Base-by-base conservation (phyloP, 305 asterid genomes). In the Fraxinus paxiana region DNA sequence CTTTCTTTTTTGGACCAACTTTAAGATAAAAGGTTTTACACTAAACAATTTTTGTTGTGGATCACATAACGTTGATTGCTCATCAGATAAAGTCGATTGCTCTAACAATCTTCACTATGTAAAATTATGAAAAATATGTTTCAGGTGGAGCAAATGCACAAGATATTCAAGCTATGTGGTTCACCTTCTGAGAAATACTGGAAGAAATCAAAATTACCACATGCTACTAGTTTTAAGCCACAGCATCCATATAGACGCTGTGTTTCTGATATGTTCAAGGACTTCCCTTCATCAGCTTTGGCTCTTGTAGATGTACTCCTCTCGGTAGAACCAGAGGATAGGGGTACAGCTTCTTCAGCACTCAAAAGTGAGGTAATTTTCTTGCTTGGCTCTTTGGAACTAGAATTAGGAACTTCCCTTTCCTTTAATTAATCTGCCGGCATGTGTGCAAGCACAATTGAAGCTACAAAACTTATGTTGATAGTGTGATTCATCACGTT, bases 141-240 rank as follows among this genome's bases (percentile, higher is more conserved):
- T 20, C 31, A 94, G 97, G 97, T 94, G 82, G 98, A 94, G 90
- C 98, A 94, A 92, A 85, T 92, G 90, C 98, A 94, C 77, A 94
- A 94, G 84, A 94, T 94, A 75, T 92, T 94, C 88, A 94, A 94
- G 91, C 88, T 94, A 33, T 94, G 98, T 82, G 98, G 98, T 73
- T 94, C 98, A 31, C 98, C 98, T 33, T 83, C 93, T 20, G 93
- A 90, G 74, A 92, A 88, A 37, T 94, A 89, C 79, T 93, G 97
- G 98, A 89, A 80, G 46, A 91, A 83, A 81, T 78, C 92, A 10
- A 92, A 90, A 80, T 83, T 90, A 65, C 97, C 93, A 15, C 93
- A 88, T 73, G 94, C 95, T 35, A 86, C 91, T 75, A 94, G 95
- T 80, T 94, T 92, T 63, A 92, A 88, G 79, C 88, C 97, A 17